Evolutionary conservation across 345 rosid species (phyloP).

Genomic region (Erucastrum elatum): DNA sequence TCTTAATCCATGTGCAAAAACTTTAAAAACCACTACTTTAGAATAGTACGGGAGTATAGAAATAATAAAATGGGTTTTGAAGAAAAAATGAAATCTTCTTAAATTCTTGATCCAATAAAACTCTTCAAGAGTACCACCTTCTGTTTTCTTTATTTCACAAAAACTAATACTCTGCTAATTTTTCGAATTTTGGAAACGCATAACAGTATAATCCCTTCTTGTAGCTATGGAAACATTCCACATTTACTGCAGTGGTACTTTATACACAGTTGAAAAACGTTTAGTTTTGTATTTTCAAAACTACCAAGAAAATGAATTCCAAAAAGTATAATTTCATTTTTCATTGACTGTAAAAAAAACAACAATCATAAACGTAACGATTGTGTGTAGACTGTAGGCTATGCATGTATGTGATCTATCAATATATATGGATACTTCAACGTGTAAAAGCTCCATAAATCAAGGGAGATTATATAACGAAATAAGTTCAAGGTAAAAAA

Average conservation of each 20-base stretch:
- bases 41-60: too few species aligned
- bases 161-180: too few species aligned
- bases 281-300: background rate
- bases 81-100: too few species aligned
- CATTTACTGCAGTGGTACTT: background rate
- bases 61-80: too few species aligned
- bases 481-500: background rate
- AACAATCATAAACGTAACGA: constrained; percentile 2
- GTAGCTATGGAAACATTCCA: background rate
- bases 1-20: too few species aligned
- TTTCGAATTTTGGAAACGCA: too few species aligned
- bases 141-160: too few species aligned
- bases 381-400: background rate
- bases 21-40: too few species aligned
- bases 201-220: background rate
- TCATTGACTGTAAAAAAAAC: background rate
- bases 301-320: too few species aligned
- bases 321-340: too few species aligned
- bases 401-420: constrained; percentile 18
- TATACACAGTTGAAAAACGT: background rate
- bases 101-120: too few species aligned
- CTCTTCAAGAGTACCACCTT: too few species aligned
- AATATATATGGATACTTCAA: background rate
- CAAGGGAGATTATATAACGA: constrained; percentile 13
- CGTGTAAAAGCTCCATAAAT: constrained; percentile 20